Evolutionary conservation across 345 rosid genomes (phyloP).

Genomic region (Salix koriyanagi): DNA sequence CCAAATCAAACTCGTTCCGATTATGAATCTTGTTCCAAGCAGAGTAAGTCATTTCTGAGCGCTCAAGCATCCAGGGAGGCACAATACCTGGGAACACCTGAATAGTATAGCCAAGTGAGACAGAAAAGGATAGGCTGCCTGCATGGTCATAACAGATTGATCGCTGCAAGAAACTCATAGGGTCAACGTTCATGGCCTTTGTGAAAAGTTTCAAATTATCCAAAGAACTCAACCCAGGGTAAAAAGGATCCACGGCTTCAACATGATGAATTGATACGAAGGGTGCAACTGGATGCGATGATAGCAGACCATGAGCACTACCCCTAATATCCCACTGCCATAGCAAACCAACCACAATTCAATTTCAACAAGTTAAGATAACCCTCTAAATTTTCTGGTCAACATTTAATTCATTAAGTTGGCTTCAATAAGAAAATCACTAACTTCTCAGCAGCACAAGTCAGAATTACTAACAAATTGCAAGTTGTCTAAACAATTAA

Average conservation of each 20-base stretch:
- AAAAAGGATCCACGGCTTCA: conserved; percentile 79
- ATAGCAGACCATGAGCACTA: conserved; percentile 66
- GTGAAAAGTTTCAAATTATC: conserved; percentile 74
- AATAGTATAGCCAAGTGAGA: conserved; percentile 76
- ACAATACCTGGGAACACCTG: conserved; percentile 71
- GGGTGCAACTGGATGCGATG: conserved; percentile 80
- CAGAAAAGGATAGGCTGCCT: conserved; percentile 44
- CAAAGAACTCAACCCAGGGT: conserved; percentile 62
- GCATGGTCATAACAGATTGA: conserved; percentile 73
- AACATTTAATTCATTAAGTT: background rate
- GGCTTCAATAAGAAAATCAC: background rate
- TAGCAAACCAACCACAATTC: background rate
- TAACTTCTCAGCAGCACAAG: background rate
- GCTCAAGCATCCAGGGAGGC: conserved; percentile 68
- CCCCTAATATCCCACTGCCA: conserved; percentile 94
- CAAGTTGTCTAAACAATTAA: background rate
- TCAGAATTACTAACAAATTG: background rate
- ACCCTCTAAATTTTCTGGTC: background rate
- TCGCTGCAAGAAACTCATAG: conserved; percentile 73
- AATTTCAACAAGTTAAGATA: background rate
- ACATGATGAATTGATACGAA: conserved; percentile 84
- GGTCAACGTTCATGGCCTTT: conserved; percentile 63
- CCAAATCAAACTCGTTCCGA: conserved; percentile 72
- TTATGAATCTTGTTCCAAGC: conserved; percentile 71
- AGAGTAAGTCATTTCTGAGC: conserved; percentile 66